A percentile compares a stretch with the other conserved stretches of the same genome.
These are phyloP conservation scores for Lactifluus pinguis DNA, from an alignment of 768 basidiomycete genomes.

Conservation along the genomic window DNA sequence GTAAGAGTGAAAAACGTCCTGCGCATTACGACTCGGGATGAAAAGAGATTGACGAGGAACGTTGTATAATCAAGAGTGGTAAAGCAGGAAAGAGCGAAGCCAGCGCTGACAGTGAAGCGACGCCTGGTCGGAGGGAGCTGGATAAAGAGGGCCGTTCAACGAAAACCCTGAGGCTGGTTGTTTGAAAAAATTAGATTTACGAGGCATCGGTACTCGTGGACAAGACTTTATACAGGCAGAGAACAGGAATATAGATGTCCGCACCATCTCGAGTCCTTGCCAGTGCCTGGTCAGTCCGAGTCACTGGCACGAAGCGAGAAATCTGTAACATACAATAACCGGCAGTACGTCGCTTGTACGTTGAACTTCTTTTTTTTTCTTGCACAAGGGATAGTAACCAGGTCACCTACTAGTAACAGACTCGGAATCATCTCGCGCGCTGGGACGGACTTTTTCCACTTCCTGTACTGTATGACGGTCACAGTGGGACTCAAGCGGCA, in stretches of 20 bases:
- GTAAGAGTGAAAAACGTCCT: constrained; percentile 17
- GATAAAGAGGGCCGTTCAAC: constrained; percentile 36
- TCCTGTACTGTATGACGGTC: too few species aligned
- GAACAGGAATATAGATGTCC: neutral
- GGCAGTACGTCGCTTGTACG: neutral
- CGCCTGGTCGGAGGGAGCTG: constrained; percentile 39
- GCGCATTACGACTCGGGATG: constrained; percentile 3
- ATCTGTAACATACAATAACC: neutral
- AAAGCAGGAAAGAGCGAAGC: constrained; percentile 23
- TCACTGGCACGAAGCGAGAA: neutral
- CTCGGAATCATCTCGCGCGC: too few species aligned
- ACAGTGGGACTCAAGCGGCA: too few species aligned
- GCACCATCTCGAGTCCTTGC: too few species aligned
- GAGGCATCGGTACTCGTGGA: neutral
- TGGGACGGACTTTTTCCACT: too few species aligned
- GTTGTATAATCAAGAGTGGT: constrained; percentile 11
- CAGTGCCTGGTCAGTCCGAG: neutral
- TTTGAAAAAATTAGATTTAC: constrained; percentile 18
- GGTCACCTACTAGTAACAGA: neutral
- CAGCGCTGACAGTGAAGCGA: constrained; percentile 24
- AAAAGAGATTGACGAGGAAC: neutral
- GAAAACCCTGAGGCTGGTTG: constrained; percentile 26
- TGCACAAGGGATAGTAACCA: too few species aligned
- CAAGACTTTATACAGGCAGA: neutral
- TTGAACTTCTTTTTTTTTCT: neutral